A percentile compares a stretch with the other conserved stretches of the same genome.
These are phyloP conservation scores for Blastocladiella britannica DNA, from an alignment of 192 early-diverging fungal species.

Conservation along the genomic window DNA sequence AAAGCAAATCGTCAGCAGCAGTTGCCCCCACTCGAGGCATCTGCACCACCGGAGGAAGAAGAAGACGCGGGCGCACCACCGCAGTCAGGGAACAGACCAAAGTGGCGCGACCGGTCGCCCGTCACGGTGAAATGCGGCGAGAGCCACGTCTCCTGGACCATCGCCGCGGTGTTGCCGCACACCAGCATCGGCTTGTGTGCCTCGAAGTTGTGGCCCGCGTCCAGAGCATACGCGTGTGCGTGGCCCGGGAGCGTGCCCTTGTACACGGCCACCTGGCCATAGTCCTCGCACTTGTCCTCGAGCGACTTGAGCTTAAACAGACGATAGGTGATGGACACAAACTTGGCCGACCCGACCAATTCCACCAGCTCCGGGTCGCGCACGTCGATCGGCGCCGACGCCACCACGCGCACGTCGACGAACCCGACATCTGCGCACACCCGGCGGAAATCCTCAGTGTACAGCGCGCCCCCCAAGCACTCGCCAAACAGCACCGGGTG, in stretches of 20 bases:
- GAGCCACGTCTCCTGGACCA: constrained; percentile 21
- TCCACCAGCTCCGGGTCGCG: constrained; percentile 12
- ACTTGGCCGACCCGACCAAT: constrained; percentile 14
- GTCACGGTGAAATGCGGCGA: constrained; percentile 15
- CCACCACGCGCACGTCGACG: constrained; percentile 11
- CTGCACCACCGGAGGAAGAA: too few species aligned
- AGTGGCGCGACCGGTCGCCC: constrained; percentile 19
- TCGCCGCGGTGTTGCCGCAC: constrained; percentile 17
- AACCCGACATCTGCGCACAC: constrained; percentile 13
- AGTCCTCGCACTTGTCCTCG: constrained; percentile 22
- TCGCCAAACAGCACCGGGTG: constrained; percentile 21
- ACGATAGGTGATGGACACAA: constrained; percentile 16
- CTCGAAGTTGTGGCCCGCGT: constrained; percentile 16
- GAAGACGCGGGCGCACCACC: too few species aligned
- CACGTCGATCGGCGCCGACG: constrained; percentile 10
- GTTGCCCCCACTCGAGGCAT: too few species aligned
- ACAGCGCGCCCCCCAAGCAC: constrained; percentile 18
- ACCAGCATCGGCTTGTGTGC: constrained; percentile 14
- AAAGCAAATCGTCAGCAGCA: too few species aligned
- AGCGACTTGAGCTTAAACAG: constrained; percentile 17
- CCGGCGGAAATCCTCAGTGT: constrained; percentile 16
- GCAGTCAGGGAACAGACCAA: constrained; percentile 18
- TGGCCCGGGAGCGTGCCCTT: constrained; percentile 19
- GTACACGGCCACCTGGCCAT: constrained; percentile 17
- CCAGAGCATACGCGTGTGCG: constrained; percentile 9